Conservation (phyloP, 768 basidiomycete species). For the Gloeophyllum trabeum region DNA sequence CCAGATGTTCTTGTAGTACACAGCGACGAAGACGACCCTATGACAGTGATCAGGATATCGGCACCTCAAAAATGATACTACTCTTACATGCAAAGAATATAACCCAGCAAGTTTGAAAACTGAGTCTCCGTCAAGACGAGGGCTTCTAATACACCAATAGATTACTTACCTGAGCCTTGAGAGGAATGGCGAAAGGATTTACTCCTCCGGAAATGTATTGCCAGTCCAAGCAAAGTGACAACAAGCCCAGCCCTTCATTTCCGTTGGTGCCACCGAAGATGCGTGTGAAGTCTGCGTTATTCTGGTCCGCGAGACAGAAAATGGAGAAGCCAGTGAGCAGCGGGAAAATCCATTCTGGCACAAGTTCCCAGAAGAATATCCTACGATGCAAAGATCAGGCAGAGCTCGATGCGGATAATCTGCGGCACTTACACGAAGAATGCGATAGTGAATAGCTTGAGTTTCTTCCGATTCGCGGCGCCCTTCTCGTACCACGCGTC, state of each 20-base stretch:
- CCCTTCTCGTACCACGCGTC: conserved; percentile 35
- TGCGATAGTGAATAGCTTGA: conserved; percentile 39
- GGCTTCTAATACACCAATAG: conserved; percentile 1
- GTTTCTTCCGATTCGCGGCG: conserved; percentile 24
- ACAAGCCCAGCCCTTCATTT: conserved; percentile 11
- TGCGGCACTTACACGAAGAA: conserved; percentile 18
- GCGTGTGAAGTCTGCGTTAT: conserved; percentile 11
- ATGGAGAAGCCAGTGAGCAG: conserved; percentile 16
- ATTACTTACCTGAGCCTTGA: conserved; percentile 28
- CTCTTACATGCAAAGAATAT: conserved; percentile 37
- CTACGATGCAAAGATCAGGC: conserved; percentile 6
- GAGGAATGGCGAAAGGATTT: conserved; percentile 42
- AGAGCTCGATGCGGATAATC: background rate
- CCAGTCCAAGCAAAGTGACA: conserved; percentile 16
- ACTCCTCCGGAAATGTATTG: conserved; percentile 15
- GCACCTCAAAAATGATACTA: too few species aligned
- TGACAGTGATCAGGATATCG: background rate
- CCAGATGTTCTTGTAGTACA: conserved; percentile 18
- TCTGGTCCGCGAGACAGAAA: conserved; percentile 17
- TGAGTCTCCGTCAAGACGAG: conserved; percentile 8
- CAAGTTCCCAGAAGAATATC: conserved; percentile 24
- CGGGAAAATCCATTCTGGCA: conserved; percentile 27
- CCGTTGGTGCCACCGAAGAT: conserved; percentile 13
- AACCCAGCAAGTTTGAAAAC: conserved; percentile 36
- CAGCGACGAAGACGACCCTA: conserved; percentile 14